Base-by-base conservation (phyloP, 1,139 yeast species). In the Magnusiomyces suaveolens region DNA sequence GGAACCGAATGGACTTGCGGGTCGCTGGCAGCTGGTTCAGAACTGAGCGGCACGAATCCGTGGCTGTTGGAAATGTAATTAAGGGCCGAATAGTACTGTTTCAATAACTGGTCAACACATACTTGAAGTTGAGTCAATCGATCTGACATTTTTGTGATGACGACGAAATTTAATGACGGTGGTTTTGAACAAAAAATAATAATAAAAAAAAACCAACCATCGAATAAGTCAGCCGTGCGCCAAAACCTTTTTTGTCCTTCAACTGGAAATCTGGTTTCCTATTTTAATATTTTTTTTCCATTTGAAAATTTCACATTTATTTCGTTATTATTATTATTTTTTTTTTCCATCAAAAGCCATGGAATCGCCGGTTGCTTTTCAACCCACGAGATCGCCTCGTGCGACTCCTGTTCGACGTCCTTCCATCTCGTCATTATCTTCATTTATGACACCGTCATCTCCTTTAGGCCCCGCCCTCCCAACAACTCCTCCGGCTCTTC, bases 51-150 rank as follows among this genome's bases (percentile, higher is more conserved):
- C 24, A 74, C 75, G 71, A 73, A 83, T 62, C 78, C 84, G 63
- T 83, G 89, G 58, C 80, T 79, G 58, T 79, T 78, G 67, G 88
- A 94, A 47, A 90, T 84, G 65, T 89, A 89, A 67, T 87, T 87
- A 54, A 92, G 75, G 1, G 97, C 84, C 4, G 97, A 94, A 67
- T 87, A 86, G 73, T 89, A 87, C 72, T 90, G 97, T 60, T 87
- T 96, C 55, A 88, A 82, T 56, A 92, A 80, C 73, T 86, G 96
- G 70, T 92, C 98, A 50, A 92, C 74, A 63, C 97, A 89, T 49
- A 87, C 79, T 66, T 92, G 98, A 39, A 92, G 78, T 68, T 92
- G 98, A 1, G 97, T 89, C 43, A 92, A 75, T 64, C 97, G 75
- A 70, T 92, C 98, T 0, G 96, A 56, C 68, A 66, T 64, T 32